Conservation (phyloP, 352 stramenopile species). For the Phytophthora constricta region DNA sequence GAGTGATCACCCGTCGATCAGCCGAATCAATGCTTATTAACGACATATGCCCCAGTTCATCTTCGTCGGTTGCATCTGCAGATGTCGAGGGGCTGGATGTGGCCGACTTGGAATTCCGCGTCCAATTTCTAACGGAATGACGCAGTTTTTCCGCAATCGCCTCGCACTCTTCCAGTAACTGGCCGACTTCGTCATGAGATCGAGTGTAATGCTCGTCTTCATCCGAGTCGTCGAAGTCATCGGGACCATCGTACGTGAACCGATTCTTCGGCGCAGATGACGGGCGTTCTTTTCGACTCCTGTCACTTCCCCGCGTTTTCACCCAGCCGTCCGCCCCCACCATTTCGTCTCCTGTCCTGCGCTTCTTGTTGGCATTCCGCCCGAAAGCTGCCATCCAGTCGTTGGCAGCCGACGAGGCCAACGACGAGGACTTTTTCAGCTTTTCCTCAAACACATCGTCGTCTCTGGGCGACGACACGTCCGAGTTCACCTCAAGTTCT, state of each 20-base stretch:
- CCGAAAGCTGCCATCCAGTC: constrained; percentile 75
- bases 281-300: constrained; percentile 8
- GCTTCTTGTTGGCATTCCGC: constrained; percentile 34
- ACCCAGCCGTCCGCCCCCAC: constrained; percentile 25
- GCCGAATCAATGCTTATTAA: constrained; percentile 52
- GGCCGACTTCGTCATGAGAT: constrained; percentile 75
- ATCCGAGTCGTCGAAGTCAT: constrained; percentile 43
- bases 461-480: constrained; percentile 51
- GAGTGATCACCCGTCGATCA: constrained; percentile 59
- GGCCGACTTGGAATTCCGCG: constrained; percentile 41
- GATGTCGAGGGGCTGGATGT: constrained; percentile 33
- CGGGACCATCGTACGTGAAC: constrained; percentile 15
- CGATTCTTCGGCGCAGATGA: neutral
- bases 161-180: constrained; percentile 72
- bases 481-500: constrained; percentile 41
- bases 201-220: constrained; percentile 61
- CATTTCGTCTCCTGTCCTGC: constrained; percentile 18
- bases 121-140: constrained; percentile 70
- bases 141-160: constrained; percentile 67
- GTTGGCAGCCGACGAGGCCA: constrained; percentile 41
- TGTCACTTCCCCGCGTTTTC: constrained; percentile 3
- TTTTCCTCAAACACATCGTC: constrained; percentile 40
- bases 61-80: constrained; percentile 47
- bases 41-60: constrained; percentile 65
- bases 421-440: constrained; percentile 34